Evolutionary conservation across 768 basidiomycete genomes (phyloP), one percentile per base, ranked within the genome.

Genomic region (Amanita phalloides): DNA sequence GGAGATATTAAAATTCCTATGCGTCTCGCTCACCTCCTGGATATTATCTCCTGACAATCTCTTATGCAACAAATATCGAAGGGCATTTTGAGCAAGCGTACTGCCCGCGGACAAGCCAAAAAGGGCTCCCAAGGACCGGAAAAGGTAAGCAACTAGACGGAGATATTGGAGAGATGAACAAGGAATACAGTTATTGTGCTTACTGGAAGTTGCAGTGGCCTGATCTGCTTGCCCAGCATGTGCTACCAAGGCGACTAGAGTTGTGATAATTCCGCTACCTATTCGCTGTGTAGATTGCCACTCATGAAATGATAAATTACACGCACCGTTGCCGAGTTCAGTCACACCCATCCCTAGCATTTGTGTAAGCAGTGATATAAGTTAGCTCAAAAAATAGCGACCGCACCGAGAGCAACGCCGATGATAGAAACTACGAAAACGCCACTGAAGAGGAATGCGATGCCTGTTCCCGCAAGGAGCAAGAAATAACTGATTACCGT

Each of bases 141-240:
- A 84, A 33, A 84, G 78, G 60, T 82, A 82, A 0, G 79, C 81
- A 0, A 78, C 81, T 81, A 57, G 6, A 46, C 1, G 1, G 48
- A 41, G 8, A 30, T 37, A 9, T 44, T 28, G 6, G 3, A 20
- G 11, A 21, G 28, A 10, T 32, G 44, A 4, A 33, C n/a, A 44
- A 7, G 37, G 42, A 9, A 8, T 20, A 11, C 44, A 33, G 13
- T 51, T 4, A 13, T 10, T 3, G 7, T 41, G 56, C 69, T 3
- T 35, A 77, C 80, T 77, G 28, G 81, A 80, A 6, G 80, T 84
- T 0, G 81, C 80, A 36, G 82, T 76, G 7, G 81, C 82, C 58
- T 83, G 81, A 57, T 83, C 78, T 30, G 66, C 71, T 25, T 72
- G 70, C 0, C 81, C 79, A 1, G 80, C 80, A 62, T 82, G 82